Evolutionary conservation across 495 filamentous ascomycete genomes (phyloP).

Genomic region (Hypoxylon perforatum): DNA sequence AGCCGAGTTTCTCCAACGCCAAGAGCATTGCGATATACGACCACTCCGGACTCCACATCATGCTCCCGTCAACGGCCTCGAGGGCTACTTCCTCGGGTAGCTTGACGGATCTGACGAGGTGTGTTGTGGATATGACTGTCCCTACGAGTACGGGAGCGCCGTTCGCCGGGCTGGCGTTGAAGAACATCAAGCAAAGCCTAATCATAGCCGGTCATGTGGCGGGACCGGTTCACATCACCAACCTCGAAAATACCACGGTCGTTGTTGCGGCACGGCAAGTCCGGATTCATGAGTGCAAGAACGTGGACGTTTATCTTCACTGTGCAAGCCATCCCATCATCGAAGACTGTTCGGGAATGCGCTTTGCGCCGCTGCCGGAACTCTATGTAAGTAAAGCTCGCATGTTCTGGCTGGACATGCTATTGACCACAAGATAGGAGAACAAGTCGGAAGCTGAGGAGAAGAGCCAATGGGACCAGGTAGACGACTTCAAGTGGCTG

Average conservation of each 20-base stretch:
- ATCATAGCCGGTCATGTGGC: conserved; percentile 80
- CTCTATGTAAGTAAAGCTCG: conserved; percentile 68
- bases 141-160: conserved; percentile 70
- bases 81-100: conserved; percentile 75
- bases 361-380: conserved; percentile 80
- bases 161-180: conserved; percentile 79
- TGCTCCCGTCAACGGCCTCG: conserved; percentile 75
- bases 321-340: conserved; percentile 90
- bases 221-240: conserved; percentile 85
- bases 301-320: conserved; percentile 84
- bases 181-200: conserved; percentile 73
- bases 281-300: conserved; percentile 85
- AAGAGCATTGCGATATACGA: conserved; percentile 72
- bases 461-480: conserved; percentile 82
- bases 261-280: conserved; percentile 84
- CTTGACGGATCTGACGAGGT: conserved; percentile 74
- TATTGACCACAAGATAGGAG: conserved; percentile 36
- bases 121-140: conserved; percentile 81
- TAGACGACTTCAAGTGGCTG: conserved; percentile 98
- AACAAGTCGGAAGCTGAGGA: conserved; percentile 44
- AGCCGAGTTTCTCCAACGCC: conserved; percentile 68
- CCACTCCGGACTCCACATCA: conserved; percentile 73
- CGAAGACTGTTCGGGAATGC: conserved; percentile 82
- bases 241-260: conserved; percentile 75
- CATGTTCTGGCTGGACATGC: not conserved